Conservation (phyloP, 2,329 filamentous ascomycete species). For the Ilyonectria sp. region DNA sequence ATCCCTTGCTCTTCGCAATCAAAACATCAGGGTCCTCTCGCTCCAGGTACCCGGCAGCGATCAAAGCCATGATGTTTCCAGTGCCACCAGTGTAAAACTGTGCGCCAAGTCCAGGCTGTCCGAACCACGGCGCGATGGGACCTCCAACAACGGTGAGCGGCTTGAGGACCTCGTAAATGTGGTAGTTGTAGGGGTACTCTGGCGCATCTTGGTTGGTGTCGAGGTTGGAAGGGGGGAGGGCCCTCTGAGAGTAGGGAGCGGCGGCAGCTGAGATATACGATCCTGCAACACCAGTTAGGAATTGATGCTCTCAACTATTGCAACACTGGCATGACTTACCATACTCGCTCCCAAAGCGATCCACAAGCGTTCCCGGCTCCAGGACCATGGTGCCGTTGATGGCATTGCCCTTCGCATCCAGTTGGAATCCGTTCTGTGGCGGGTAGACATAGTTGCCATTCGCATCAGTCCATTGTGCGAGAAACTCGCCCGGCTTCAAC, state of each 20-base stretch:
- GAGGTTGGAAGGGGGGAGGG: conserved; percentile 63
- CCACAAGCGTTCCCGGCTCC: conserved; percentile 58
- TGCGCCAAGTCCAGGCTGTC: conserved; percentile 63
- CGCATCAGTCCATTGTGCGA: conserved; percentile 52
- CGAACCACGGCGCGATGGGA: conserved; percentile 65
- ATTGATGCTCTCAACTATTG: background rate
- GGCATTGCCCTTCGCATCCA: conserved; percentile 51
- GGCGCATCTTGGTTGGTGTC: conserved; percentile 50
- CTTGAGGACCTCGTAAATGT: conserved; percentile 61
- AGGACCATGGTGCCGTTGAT: conserved; percentile 61
- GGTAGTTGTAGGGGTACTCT: conserved; percentile 63
- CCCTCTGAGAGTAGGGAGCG: conserved; percentile 62
- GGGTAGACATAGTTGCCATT: conserved; percentile 56
- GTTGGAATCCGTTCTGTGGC: conserved; percentile 57
- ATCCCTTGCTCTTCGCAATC: conserved; percentile 24
- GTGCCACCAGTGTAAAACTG: conserved; percentile 50
- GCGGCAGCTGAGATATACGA: conserved; percentile 59
- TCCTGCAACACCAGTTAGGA: conserved; percentile 35
- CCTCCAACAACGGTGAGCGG: conserved; percentile 58
- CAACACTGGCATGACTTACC: conserved; percentile 45
- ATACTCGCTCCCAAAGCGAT: conserved; percentile 63
- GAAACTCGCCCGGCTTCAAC: conserved; percentile 58
- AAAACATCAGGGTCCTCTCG: conserved; percentile 37
- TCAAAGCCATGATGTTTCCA: conserved; percentile 40
- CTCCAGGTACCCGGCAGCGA: conserved; percentile 38